Conservation (phyloP, 176 grass and related monocot genomes). For the Phoenix dactylifera region DNA sequence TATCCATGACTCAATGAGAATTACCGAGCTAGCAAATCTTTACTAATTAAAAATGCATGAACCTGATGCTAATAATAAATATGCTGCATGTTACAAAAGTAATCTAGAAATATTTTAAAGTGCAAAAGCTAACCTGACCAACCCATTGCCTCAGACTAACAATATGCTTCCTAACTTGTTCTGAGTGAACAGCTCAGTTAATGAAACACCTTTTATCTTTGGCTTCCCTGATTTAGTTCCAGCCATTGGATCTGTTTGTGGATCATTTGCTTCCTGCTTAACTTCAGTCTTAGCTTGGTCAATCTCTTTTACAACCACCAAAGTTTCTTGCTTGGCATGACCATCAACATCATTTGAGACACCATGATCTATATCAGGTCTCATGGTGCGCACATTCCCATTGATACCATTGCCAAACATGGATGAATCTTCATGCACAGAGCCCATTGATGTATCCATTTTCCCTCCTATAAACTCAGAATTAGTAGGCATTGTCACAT, state of each 20-base stretch:
- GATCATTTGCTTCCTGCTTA: slow-evolving; percentile 69
- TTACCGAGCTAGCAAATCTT: too few species aligned
- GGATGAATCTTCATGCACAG: slow-evolving; percentile 29
- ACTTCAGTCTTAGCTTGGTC: slow-evolving; percentile 33
- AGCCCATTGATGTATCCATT: slow-evolving; percentile 14
- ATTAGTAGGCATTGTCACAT: slow-evolving; percentile 33
- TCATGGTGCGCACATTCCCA: slow-evolving; percentile 29
- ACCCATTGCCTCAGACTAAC: too few species aligned
- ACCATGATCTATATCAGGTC: slow-evolving; percentile 38
- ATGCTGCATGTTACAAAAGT: too few species aligned
- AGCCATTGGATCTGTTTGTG: slow-evolving; percentile 31
- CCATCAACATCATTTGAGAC: slow-evolving; percentile 35
- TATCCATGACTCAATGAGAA: too few species aligned
- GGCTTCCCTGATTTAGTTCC: slow-evolving; percentile 88
- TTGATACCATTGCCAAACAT: slow-evolving; percentile 35
- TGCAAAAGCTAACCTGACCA: too few species aligned
- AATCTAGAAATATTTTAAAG: too few species aligned
- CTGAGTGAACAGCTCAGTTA: too few species aligned
- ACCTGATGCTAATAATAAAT: too few species aligned
- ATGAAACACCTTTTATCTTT: too few species aligned
- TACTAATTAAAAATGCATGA: too few species aligned
- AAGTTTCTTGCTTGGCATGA: slow-evolving; percentile 71
- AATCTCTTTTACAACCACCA: slow-evolving; percentile 44
- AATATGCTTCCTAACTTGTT: too few species aligned
- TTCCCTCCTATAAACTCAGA: slow-evolving; percentile 44